Evolutionary conservation across 1,139 yeast genomes (phyloP), one percentile per base, ranked within the genome.

Genomic region (Barnettozyma hawaiiensis): DNA sequence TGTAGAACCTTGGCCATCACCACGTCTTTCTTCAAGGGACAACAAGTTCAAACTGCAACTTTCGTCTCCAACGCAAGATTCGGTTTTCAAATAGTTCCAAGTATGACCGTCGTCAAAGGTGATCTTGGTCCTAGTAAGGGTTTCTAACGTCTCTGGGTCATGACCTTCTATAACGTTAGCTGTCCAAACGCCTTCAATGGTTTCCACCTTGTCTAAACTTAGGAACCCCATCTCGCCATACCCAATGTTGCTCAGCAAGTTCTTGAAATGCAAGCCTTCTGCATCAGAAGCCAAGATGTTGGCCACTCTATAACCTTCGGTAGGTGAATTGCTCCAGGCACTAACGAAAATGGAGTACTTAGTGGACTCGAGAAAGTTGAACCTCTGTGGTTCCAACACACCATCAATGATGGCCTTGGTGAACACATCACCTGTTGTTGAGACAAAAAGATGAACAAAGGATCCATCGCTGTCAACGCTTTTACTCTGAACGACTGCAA

Each of bases 101-200:
- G 76, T 67, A 39, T 65, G 61, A 20, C 94, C 94, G 55, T 80
- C 81, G 55, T 85, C 80, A 49, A 75, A 71, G 0, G 89, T 70
- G 39, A 80, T 73, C 51, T 64, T 67, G 3, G 78, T 59, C 43
- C 63, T 62, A 1, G 61, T 42, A 14, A 53, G 44, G 4, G 64
- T 61, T 19, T 35, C 38, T 11, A 41, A 49, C 6, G 48, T 46
- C 9, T 36, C 26, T 5, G 43, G 37, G 20, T 52, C 50, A 36
- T 49, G 55, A 2, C 60, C 64, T 10, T 61, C 63, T 16, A 63
- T 55, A 16, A 69, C 54, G 49, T 75, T 75, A n/a, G 80, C 76
- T 37, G 83, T 58, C 81, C 87, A 76, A 16, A 78, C 76, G 12
- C 94, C 94, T 48, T 83, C 89, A 33, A 83, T 69, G n/a, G 71